phyloP scores from a whole-genome alignment of 2,329 filamentous ascomycete genomes.

The Epichloe glyceriae region DNA sequence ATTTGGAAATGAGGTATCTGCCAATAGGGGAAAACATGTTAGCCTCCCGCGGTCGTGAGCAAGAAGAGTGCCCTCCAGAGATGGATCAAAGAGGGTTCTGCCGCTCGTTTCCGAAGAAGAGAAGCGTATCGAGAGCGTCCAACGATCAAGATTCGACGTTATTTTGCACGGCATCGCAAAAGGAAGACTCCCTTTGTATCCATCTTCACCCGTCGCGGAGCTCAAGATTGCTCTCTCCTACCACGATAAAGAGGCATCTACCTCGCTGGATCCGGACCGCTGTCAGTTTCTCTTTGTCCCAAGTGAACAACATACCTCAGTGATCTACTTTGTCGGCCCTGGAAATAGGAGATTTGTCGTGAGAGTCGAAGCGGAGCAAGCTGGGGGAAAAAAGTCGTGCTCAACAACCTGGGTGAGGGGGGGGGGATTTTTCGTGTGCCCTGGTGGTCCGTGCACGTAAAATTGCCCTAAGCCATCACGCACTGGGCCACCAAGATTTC shows the following conservation, averaged over 20 bases:
- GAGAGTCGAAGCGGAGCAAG: background rate
- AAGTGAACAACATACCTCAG: conserved; percentile 31
- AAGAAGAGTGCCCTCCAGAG: conserved; percentile 54
- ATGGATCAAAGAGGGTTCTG: conserved; percentile 51
- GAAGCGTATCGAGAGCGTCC: conserved; percentile 42
- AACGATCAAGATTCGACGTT: background rate
- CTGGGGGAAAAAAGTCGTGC: conserved; percentile 4
- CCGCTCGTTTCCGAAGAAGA: conserved; percentile 53
- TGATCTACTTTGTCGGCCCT: conserved; percentile 3
- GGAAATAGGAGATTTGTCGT: background rate
- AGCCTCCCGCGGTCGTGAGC: conserved; percentile 51
- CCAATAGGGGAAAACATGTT: conserved; percentile 30
- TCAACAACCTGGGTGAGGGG: conserved; percentile 5
- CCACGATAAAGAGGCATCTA: conserved; percentile 37
- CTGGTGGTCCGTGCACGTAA: conserved; percentile 29
- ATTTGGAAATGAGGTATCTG: conserved; percentile 53
- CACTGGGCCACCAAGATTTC: conserved; percentile 21
- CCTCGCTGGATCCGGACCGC: conserved; percentile 23
- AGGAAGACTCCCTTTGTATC: background rate
- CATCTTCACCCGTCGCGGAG: conserved; percentile 14
- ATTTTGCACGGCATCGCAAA: background rate
- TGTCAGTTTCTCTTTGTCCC: conserved; percentile 9
- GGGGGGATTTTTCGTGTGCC: conserved; percentile 20
- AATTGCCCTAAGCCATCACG: conserved; percentile 29
- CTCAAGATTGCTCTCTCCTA: conserved; percentile 48